Conservation (phyloP, 306 rosid species). For the Begonia fuchsioides region DNA sequence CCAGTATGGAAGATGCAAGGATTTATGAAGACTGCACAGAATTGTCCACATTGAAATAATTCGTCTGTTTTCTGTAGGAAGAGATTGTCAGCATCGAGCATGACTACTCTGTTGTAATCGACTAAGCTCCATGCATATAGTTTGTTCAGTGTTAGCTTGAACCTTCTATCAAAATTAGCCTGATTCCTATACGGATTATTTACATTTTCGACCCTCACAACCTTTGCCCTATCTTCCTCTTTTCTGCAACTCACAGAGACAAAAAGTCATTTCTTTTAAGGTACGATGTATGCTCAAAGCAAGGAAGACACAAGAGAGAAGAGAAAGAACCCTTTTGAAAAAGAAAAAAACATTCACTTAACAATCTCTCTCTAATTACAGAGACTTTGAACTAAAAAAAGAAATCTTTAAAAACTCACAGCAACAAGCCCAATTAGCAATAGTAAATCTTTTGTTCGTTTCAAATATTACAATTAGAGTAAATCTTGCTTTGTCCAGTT, state of each 20-base stretch:
- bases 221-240: conserved; percentile 77
- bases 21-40: conserved; percentile 80
- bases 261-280: neutral
- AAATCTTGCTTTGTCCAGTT: too few species aligned
- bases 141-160: conserved; percentile 63
- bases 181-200: conserved; percentile 65
- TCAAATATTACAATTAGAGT: too few species aligned
- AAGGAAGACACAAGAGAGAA: too few species aligned
- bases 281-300: too few species aligned
- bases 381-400: neutral
- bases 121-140: conserved; percentile 78
- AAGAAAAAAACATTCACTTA: neutral
- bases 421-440: too few species aligned
- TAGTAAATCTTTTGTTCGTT: too few species aligned
- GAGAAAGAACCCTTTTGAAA: too few species aligned
- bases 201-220: conserved; percentile 64
- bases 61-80: conserved; percentile 67
- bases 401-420: too few species aligned
- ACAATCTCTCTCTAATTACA: neutral
- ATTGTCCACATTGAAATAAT: conserved; percentile 75
- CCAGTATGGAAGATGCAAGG: conserved; percentile 89
- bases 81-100: conserved; percentile 87
- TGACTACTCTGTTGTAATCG: conserved; percentile 72
- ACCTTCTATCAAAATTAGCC: conserved; percentile 52
- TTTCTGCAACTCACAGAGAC: conserved; percentile 29